Percentiles rank a stretch among this genome's conserved stretches.
Conservation (phyloP, 176 grass and related monocot species). For the Paspalum notatum region DNA sequence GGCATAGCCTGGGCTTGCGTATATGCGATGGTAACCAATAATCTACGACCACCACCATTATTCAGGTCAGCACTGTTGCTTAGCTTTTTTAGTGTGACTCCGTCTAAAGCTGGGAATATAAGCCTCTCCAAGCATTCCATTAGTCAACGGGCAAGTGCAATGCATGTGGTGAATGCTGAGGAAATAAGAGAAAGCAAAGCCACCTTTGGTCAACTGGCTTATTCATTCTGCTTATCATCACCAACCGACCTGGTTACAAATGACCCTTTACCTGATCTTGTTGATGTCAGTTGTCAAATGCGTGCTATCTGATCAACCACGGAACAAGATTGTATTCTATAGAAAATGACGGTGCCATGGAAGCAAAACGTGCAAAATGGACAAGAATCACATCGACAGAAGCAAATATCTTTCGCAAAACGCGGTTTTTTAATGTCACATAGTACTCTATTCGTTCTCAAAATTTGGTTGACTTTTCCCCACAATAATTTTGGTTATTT, state of each 20-base stretch:
- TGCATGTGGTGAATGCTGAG: constrained; percentile 35
- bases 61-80: constrained; percentile 35
- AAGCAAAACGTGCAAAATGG: constrained; percentile 12
- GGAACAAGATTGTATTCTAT: constrained; percentile 5
- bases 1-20: constrained; percentile 33
- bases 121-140: background rate
- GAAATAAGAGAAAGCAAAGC: constrained; percentile 17
- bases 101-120: background rate
- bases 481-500: too few species aligned
- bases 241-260: constrained; percentile 1
- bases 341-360: constrained; percentile 6
- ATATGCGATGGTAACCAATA: constrained; percentile 30
- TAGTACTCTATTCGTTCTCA: too few species aligned
- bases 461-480: too few species aligned
- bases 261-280: constrained; percentile 15
- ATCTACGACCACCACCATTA: constrained; percentile 25
- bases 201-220: constrained; percentile 7
- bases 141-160: constrained; percentile 40
- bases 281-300: constrained; percentile 24
- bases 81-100: constrained; percentile 15
- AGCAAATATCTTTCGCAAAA: background rate
- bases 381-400: background rate
- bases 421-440: background rate
- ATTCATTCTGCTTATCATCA: constrained; percentile 8
- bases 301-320: constrained; percentile 15